These are phyloP conservation scores for Caryopteris hybrid DNA, from an alignment of 305 asterid species.

Conservation along the genomic window DNA sequence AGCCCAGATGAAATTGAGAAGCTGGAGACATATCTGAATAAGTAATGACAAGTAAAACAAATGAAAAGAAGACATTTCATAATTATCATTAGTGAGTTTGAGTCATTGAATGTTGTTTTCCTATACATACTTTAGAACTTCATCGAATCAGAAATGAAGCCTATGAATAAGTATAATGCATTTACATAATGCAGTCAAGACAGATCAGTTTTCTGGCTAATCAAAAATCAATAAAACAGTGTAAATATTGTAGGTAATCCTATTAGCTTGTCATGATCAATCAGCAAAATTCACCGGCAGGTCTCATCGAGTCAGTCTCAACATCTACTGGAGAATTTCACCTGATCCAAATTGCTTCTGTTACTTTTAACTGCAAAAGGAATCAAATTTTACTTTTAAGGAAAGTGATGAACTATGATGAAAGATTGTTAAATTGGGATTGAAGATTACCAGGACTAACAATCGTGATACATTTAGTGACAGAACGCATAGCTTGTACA, in stretches of 20 bases:
- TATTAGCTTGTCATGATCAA: conserved; percentile 17
- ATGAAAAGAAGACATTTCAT: background rate
- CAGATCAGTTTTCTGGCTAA: conserved; percentile 10
- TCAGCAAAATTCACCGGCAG: conserved; percentile 14
- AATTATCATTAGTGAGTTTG: conserved; percentile 11
- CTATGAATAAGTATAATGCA: conserved; percentile 18
- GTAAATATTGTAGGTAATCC: background rate
- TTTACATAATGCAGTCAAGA: conserved; percentile 20
- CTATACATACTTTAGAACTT: conserved; percentile 15
- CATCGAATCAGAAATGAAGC: conserved; percentile 7
- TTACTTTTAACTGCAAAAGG: conserved; percentile 40
- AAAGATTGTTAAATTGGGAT: background rate
- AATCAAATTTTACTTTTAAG: background rate
- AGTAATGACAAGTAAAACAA: conserved; percentile 4
- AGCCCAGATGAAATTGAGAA: conserved; percentile 73
- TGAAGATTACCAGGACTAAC: conserved; percentile 70
- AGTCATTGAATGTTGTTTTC: background rate
- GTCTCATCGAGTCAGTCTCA: too few species aligned
- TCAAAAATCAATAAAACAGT: background rate
- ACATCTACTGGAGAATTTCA: too few species aligned
- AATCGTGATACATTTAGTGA: conserved; percentile 63
- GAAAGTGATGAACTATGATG: background rate
- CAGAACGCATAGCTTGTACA: conserved; percentile 50
- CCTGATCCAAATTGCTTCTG: conserved; percentile 14
- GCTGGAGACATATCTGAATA: conserved; percentile 43